Evolutionary conservation across 257 asterid genomes (phyloP).

Genomic region (Cordia subcordata): DNA sequence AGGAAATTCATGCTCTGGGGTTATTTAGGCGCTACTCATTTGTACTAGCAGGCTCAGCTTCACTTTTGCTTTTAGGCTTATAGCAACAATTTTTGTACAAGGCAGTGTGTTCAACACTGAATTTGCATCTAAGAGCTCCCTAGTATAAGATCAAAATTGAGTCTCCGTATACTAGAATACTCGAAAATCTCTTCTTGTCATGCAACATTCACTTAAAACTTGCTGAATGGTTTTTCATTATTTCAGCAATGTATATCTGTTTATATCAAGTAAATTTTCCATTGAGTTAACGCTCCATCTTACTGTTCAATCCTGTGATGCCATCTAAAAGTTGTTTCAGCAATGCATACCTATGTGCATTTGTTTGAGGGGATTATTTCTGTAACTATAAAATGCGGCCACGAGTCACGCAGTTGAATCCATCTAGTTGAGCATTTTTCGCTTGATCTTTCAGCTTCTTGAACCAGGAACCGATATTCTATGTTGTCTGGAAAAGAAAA

Average conservation of each 20-base stretch:
- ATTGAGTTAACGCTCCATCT: no score
- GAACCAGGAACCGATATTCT: no score
- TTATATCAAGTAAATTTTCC: no score
- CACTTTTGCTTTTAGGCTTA: conserved; percentile 22
- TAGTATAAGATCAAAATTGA: conserved; percentile 8
- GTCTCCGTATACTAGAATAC: neutral
- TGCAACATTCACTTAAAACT: conserved; percentile 11
- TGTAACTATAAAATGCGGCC: no score
- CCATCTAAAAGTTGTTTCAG: no score
- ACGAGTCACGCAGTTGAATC: no score
- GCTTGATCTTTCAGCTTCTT: no score
- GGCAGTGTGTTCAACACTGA: conserved; percentile 3
- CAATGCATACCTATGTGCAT: no score
- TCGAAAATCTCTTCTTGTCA: conserved; percentile 4
- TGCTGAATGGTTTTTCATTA: conserved; percentile 17
- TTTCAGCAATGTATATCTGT: conserved; percentile 21
- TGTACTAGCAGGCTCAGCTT: conserved; percentile 33
- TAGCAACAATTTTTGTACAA: neutral
- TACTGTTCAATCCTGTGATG: no score
- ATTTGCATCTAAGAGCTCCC: conserved; percentile 5
- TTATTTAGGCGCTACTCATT: conserved; percentile 26
- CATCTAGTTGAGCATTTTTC: no score
- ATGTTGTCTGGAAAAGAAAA: no score
- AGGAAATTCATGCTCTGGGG: conserved; percentile 48
- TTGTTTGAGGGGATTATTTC: no score